Conservation (phyloP, 345 rosid genomes). For the Iberis pinnata region DNA sequence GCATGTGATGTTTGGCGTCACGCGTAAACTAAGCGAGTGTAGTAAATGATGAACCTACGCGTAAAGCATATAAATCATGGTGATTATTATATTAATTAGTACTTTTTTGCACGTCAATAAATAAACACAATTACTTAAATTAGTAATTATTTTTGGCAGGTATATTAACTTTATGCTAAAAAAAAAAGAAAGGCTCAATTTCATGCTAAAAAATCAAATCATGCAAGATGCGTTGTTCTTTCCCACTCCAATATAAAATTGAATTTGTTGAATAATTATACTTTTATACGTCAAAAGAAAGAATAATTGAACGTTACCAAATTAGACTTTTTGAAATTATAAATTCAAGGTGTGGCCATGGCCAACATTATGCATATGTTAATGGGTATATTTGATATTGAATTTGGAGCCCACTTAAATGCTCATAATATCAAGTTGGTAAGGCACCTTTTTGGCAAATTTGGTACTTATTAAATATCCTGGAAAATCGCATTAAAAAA, state of each 20-base stretch:
- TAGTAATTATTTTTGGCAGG: not conserved
- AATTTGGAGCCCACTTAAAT: slow-evolving; percentile 12
- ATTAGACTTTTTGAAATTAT: not conserved
- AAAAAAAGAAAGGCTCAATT: no score
- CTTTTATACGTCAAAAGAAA: not conserved
- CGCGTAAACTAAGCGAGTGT: no score
- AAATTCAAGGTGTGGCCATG: slow-evolving; percentile 16
- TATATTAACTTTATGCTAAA: not conserved
- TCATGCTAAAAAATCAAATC: not conserved
- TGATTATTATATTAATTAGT: no score
- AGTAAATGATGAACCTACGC: no score
- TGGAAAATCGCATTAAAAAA: no score
- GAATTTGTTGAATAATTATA: not conserved
- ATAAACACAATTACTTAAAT: not conserved
- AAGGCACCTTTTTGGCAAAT: no score
- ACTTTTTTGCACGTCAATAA: no score
- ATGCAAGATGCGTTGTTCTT: slow-evolving; percentile 18
- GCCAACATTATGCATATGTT: slow-evolving; percentile 4
- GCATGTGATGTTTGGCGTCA: no score
- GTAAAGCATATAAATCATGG: no score
- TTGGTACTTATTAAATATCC: no score
- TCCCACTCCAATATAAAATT: not conserved
- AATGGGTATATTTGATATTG: slow-evolving; percentile 4
- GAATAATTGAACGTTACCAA: not conserved
- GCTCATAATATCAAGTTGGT: not conserved